Evolutionary conservation across 257 asterid species (phyloP).

Genomic region (Scutellaria minor): DNA sequence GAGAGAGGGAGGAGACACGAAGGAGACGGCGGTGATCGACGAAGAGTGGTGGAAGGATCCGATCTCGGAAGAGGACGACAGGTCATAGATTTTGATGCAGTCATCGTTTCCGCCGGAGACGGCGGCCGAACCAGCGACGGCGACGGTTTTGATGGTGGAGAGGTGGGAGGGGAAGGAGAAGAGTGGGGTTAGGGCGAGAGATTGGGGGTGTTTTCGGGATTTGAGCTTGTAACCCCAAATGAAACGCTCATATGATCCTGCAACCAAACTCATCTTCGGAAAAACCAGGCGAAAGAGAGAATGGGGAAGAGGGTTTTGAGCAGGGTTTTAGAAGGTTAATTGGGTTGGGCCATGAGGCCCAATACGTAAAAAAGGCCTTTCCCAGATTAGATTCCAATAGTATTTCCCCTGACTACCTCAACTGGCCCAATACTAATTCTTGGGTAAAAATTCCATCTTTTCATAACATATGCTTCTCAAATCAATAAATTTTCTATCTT

Average conservation of each 20-base stretch:
- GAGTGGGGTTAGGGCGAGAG: conserved; percentile 54
- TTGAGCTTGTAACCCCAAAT: conserved; percentile 87
- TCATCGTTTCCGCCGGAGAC: conserved; percentile 95
- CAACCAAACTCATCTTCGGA: conserved; percentile 67
- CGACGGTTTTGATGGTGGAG: conserved; percentile 86
- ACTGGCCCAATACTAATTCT: not conserved
- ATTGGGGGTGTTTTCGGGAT: conserved; percentile 42
- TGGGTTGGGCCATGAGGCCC: conserved; percentile 22
- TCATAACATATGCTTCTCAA: no score
- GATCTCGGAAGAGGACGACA: conserved; percentile 73
- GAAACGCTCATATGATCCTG: conserved; percentile 96
- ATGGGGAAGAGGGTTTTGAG: conserved; percentile 31
- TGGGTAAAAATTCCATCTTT: not conserved
- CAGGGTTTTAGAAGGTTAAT: conserved; percentile 8
- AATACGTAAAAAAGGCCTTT: not conserved
- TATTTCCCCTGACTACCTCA: not conserved
- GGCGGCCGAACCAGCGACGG: conserved; percentile 80
- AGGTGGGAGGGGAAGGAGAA: conserved; percentile 97
- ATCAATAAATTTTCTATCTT: no score
- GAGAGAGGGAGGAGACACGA: conserved; percentile 68
- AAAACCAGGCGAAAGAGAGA: not conserved
- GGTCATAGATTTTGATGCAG: conserved; percentile 93
- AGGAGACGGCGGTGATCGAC: conserved; percentile 75
- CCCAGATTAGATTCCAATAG: no score
- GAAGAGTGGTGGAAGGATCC: conserved; percentile 80